These are phyloP conservation scores for Breviolum minutum DNA, from an alignment of 73 alveolate species.

Conservation along the genomic window DNA sequence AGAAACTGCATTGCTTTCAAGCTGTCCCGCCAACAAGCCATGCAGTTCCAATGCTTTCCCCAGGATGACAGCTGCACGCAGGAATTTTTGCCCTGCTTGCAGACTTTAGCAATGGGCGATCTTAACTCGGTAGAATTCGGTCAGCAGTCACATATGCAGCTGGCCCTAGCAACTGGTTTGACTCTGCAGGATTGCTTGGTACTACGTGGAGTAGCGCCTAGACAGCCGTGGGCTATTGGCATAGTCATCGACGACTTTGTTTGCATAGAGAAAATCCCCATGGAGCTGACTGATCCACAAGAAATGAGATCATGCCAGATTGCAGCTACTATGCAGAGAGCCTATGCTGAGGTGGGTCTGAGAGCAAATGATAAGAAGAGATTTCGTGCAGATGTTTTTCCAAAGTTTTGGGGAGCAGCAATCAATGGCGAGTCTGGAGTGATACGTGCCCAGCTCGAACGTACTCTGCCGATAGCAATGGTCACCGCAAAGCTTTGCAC, in stretches of 20 bases:
- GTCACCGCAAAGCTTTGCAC: not conserved
- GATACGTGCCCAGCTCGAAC: not conserved
- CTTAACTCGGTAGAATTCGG: conserved; percentile 30
- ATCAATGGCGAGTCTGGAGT: not conserved
- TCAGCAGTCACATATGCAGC: not conserved
- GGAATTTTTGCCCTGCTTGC: not conserved
- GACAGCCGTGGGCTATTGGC: not conserved
- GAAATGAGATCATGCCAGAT: no score
- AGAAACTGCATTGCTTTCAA: no score
- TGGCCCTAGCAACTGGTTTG: not conserved
- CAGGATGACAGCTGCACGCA: not conserved
- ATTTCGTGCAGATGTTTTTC: not conserved
- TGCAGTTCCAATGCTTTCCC: not conserved
- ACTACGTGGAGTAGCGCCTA: not conserved
- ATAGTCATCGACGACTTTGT: conserved; percentile 2
- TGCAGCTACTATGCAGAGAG: not conserved
- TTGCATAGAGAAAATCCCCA: not conserved
- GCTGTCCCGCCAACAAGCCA: not conserved
- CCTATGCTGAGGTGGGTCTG: not conserved
- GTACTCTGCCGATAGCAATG: not conserved
- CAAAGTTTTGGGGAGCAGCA: not conserved
- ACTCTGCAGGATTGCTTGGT: not conserved
- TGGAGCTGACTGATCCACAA: no score
- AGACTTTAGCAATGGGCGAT: conserved; percentile 19
- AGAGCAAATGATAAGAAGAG: not conserved